A percentile compares a stretch with the other conserved stretches of the same genome.
Conservation (phyloP, 768 basidiomycete species). For the Suillus tomentosus region DNA sequence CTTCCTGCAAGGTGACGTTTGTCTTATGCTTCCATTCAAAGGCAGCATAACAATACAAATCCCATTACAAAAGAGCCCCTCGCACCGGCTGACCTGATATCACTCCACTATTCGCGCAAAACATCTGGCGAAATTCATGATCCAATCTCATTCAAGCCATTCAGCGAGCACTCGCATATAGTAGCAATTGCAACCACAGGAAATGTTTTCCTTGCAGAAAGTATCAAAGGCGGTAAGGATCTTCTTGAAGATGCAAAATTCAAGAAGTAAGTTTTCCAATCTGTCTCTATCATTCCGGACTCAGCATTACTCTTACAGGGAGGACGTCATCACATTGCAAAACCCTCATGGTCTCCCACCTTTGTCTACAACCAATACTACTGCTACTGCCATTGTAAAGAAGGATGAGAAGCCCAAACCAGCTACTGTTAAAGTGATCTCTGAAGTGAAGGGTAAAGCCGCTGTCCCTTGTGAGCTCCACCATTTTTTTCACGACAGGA, state of each 20-base stretch:
- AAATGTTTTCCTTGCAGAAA: constrained; percentile 92
- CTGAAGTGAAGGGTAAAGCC: constrained; percentile 52
- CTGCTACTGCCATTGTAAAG: constrained; percentile 34
- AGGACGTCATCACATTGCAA: constrained; percentile 92
- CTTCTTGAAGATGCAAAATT: constrained; percentile 84
- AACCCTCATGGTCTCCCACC: constrained; percentile 81
- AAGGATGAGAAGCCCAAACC: constrained; percentile 35
- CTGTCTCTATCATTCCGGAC: background rate
- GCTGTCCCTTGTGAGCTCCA: constrained; percentile 62
- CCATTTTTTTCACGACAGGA: background rate
- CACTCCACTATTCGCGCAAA: constrained; percentile 82
- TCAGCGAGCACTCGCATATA: constrained; percentile 95
- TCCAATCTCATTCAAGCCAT: constrained; percentile 97
- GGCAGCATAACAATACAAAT: constrained; percentile 80
- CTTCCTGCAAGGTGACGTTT: constrained; percentile 9
- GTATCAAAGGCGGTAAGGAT: constrained; percentile 83
- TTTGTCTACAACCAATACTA: constrained; percentile 44
- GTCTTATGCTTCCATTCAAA: constrained; percentile 32
- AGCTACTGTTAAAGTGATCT: constrained; percentile 33
- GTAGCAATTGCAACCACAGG: constrained; percentile 88
- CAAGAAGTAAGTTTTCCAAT: constrained; percentile 61
- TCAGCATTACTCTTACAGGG: constrained; percentile 41
- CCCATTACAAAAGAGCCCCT: constrained; percentile 76
- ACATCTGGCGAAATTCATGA: constrained; percentile 88
- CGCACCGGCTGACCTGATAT: constrained; percentile 71